phyloP scores from a whole-genome alignment of 202 grass and related monocot species.

The Brachypodium distachyon region DNA sequence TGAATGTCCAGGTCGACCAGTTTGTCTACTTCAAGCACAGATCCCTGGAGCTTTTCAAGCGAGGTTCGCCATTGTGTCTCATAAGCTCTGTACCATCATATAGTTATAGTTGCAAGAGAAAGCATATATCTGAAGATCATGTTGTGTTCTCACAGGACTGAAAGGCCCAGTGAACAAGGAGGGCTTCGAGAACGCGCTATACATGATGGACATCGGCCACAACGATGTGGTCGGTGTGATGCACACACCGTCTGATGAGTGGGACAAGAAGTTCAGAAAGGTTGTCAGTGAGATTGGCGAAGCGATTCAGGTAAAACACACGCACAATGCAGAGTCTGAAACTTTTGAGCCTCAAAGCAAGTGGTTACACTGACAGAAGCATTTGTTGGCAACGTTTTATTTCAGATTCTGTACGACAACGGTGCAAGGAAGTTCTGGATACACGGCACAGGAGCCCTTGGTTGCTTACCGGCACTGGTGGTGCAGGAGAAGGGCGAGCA shows the following conservation, averaged over 20 bases:
- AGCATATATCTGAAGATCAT: neutral
- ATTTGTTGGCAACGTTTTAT: neutral
- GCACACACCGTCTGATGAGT: conserved; percentile 23
- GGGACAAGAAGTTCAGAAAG: conserved; percentile 20
- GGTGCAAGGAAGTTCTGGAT: conserved; percentile 69
- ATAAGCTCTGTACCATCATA: neutral
- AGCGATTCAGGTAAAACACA: conserved; percentile 33
- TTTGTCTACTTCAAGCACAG: conserved; percentile 64
- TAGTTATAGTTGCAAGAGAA: neutral
- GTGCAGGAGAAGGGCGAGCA: conserved; percentile 16
- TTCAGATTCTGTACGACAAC: conserved; percentile 41
- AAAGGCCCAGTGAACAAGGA: conserved; percentile 35
- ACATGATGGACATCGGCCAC: conserved; percentile 71
- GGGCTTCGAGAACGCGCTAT: conserved; percentile 55
- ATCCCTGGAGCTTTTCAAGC: conserved; percentile 50
- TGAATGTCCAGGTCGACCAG: conserved; percentile 59
- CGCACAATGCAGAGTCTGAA: neutral
- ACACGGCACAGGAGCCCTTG: conserved; percentile 44
- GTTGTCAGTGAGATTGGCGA: conserved; percentile 36
- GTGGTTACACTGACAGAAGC: neutral
- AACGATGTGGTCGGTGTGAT: conserved; percentile 47
- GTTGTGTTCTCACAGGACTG: neutral
- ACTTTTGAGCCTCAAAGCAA: neutral
- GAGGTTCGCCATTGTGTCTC: conserved; percentile 7
- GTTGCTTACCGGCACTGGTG: conserved; percentile 51